phyloP scores from a whole-genome alignment of 73 alveolate species.

The Symbiodinium natans region DNA sequence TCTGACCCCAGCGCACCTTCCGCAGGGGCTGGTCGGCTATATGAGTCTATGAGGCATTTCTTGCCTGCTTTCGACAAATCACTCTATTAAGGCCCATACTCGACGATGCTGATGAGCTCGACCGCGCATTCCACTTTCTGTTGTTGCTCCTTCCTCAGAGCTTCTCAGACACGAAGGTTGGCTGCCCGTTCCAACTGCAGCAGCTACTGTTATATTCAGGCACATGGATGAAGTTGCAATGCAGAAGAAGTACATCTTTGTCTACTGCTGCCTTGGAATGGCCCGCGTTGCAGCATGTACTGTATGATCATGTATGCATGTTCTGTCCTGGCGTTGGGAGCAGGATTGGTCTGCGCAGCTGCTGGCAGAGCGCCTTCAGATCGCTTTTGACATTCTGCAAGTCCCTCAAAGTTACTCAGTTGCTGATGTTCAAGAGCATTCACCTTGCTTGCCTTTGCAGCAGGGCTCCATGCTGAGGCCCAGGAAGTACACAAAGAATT shows the following conservation, averaged over 20 bases:
- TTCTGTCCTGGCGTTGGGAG: neutral
- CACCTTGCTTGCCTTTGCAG: neutral
- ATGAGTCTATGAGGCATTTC: too few species aligned
- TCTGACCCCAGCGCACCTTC: too few species aligned
- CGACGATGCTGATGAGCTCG: slow-evolving; percentile 65
- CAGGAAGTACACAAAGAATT: slow-evolving; percentile 71
- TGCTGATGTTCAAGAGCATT: too few species aligned
- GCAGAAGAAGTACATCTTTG: slow-evolving; percentile 79
- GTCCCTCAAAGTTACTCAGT: neutral
- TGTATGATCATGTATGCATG: neutral
- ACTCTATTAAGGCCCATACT: slow-evolving; percentile 13
- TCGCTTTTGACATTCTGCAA: slow-evolving; percentile 63
- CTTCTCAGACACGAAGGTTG: too few species aligned
- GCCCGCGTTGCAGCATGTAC: neutral
- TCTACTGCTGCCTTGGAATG: slow-evolving; percentile 91
- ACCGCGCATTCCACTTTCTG: slow-evolving; percentile 65
- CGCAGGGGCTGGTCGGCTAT: too few species aligned
- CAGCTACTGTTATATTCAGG: neutral
- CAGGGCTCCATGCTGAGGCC: slow-evolving; percentile 32
- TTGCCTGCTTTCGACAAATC: neutral
- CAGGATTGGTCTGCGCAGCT: slow-evolving; percentile 61
- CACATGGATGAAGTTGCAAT: slow-evolving; percentile 76
- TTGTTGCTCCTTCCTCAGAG: neutral
- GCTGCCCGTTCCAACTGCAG: too few species aligned
- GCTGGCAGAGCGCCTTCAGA: slow-evolving; percentile 61